A percentile compares a stretch with the other conserved stretches of the same genome.
Conservation (phyloP, 805 yeast genomes). For the Yarrowia osloensis region DNA sequence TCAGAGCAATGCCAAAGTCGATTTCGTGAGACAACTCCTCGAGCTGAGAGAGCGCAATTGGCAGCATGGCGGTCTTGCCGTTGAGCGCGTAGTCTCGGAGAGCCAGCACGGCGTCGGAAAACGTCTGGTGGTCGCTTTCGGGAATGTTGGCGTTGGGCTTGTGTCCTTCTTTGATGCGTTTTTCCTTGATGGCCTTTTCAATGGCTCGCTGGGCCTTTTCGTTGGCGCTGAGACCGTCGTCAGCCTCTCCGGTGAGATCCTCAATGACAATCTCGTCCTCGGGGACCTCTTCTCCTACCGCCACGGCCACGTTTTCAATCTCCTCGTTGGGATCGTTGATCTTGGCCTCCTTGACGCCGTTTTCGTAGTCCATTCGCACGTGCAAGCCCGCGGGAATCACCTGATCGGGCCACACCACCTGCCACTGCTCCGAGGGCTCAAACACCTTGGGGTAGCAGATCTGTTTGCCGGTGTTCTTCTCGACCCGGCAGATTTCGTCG, state of each 20-base stretch:
- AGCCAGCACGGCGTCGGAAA: conserved; percentile 1
- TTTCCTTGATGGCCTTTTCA: conserved; percentile 23
- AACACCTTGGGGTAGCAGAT: conserved; percentile 44
- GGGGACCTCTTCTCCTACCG: conserved; percentile 19
- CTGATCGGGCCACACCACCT: conserved; percentile 64
- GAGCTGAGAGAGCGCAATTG: conserved; percentile 1
- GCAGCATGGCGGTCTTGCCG: background rate
- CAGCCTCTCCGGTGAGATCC: conserved; percentile 6
- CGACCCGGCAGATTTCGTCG: conserved; percentile 10
- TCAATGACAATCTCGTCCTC: background rate
- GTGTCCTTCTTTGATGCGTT: conserved; percentile 9
- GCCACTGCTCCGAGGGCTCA: conserved; percentile 68
- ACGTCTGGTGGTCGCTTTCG: conserved; percentile 7
- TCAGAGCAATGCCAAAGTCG: conserved; percentile 24
- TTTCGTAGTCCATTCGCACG: conserved; percentile 68
- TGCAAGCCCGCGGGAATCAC: conserved; percentile 77
- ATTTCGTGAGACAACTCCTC: conserved; percentile 26
- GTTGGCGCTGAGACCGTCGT: background rate
- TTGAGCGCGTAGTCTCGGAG: conserved; percentile 5
- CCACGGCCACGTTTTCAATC: conserved; percentile 30
- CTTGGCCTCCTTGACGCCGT: conserved; percentile 70
- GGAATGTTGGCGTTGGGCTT: conserved; percentile 28
- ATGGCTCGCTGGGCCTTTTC: conserved; percentile 19
- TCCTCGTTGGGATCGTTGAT: conserved; percentile 46
- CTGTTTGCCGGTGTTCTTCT: conserved; percentile 21